Base-by-base conservation (phyloP, 2,329 filamentous ascomycete species). In the Cordyceps militaris region DNA sequence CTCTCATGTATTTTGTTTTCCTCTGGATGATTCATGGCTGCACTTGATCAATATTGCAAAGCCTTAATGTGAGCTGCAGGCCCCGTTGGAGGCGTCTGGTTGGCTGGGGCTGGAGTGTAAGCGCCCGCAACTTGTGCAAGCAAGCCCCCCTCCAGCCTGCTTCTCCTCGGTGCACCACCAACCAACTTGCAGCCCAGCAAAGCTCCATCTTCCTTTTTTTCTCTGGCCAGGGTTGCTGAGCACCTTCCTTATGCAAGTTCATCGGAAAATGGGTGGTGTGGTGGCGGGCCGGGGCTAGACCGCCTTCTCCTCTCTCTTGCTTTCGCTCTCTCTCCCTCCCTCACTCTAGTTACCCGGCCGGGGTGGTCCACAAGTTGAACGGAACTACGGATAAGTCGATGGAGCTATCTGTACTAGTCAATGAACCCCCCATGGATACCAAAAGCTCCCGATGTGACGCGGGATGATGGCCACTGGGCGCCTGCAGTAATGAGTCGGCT, bases 401-500 rank as follows among this genome's bases (percentile, higher is more conserved):
- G n/a, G 14, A 36, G 32, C 32, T 36, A n/a, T n/a, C 14, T 16
- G 14, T 16, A n/a, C 34, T n/a, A n/a, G 7, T 16, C 38, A 40
- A 21, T 8, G n/a, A 40, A 40, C 1, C 38, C 2, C 34, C 28
- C 34, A 38, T 42, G 38, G 38, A 24, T 26, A 14, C 14, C 14
- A 24, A 30, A 3, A n/a, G 9, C 10, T 9, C 24, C 24, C 16
- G 36, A 42, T 52, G 49, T 42, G 49, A 52, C 49, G 48, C 48
- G 32, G 32, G 47, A 49, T 4, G 19, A 38, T 43, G 11, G 19
- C 19, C 19, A 24, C 34, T 47, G 56, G 56, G 56, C 56, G 56
- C 36, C 47, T 46, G 56, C 56, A 57, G 56, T 40, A 23, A 57
- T 52, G 40, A 30, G 30, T 28, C 8, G 49, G 49, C 8, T 16